These are phyloP conservation scores for Pseudogymnoascus destructans DNA, from an alignment of 2,329 filamentous ascomycete species.

Conservation along the genomic window DNA sequence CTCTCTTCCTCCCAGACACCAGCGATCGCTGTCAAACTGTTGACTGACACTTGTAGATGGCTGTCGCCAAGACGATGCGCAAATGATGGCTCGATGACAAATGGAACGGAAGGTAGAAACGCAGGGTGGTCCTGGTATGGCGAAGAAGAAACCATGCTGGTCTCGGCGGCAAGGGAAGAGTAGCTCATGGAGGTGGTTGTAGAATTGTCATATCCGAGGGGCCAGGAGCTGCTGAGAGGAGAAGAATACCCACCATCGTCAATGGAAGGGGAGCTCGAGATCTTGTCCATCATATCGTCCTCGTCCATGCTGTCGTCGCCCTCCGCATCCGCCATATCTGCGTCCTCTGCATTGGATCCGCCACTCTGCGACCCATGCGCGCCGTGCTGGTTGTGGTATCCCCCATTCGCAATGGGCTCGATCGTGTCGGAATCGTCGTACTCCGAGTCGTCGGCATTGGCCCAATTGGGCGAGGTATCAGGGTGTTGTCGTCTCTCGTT, in stretches of 20 bases:
- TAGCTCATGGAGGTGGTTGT: neutral
- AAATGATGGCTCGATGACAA: constrained; percentile 24
- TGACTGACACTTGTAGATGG: constrained; percentile 16
- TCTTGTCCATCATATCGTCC: constrained; percentile 95
- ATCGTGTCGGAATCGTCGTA: constrained; percentile 34
- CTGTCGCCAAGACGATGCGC: constrained; percentile 23
- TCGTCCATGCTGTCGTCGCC: constrained; percentile 62
- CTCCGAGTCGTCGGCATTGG: constrained; percentile 25
- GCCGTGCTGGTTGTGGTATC: constrained; percentile 35
- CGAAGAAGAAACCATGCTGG: neutral
- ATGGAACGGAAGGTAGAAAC: constrained; percentile 5
- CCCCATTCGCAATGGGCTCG: constrained; percentile 45
- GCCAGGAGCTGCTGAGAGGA: constrained; percentile 22
- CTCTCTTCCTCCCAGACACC: neutral
- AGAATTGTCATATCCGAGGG: constrained; percentile 18
- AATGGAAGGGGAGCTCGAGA: constrained; percentile 96
- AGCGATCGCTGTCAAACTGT: neutral
- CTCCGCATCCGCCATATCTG: constrained; percentile 53
- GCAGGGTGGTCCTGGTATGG: neutral
- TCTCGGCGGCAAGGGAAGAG: neutral
- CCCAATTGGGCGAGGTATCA: constrained; percentile 42
- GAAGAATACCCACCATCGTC: constrained; percentile 78
- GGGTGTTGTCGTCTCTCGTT: constrained; percentile 43
- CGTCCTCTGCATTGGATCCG: constrained; percentile 41
- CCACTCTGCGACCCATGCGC: constrained; percentile 44